Percentiles rank a stretch among this genome's conserved stretches.
Conservation (phyloP, 257 asterid species). For the Ehretia macrophylla region DNA sequence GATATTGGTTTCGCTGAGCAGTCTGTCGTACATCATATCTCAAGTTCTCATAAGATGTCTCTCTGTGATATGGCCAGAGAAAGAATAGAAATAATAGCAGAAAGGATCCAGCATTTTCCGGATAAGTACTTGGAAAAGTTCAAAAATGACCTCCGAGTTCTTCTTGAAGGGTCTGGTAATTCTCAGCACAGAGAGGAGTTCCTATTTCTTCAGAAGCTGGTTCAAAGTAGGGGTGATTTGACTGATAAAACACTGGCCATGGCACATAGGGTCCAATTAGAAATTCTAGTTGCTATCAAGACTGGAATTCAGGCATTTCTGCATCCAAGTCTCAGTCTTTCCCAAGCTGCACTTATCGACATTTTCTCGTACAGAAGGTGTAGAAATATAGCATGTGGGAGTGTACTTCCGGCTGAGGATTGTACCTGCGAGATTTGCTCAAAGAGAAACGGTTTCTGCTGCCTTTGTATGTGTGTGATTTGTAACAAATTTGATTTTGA, state of each 20-base stretch:
- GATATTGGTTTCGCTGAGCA: constrained; percentile 43
- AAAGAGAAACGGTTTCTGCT: constrained; percentile 84
- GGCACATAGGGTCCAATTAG: constrained; percentile 85
- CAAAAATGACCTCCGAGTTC: constrained; percentile 69
- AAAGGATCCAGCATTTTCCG: constrained; percentile 79
- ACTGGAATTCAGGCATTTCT: constrained; percentile 93
- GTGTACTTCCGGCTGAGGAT: constrained; percentile 77
- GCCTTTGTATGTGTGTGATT: constrained; percentile 93
- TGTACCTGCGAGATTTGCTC: constrained; percentile 81
- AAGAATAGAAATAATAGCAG: constrained; percentile 73
- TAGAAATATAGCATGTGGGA: constrained; percentile 86
- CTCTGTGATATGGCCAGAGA: constrained; percentile 78
- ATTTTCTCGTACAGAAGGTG: constrained; percentile 81
- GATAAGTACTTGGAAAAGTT: constrained; percentile 75
- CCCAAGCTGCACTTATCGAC: constrained; percentile 90
- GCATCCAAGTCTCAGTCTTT: constrained; percentile 93
- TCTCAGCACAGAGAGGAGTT: constrained; percentile 89
- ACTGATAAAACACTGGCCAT: constrained; percentile 55
- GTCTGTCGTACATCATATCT: constrained; percentile 59
- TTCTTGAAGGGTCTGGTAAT: constrained; percentile 85
- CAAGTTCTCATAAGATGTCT: constrained; percentile 67
- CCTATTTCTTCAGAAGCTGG: constrained; percentile 75
- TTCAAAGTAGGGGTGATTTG: constrained; percentile 75
- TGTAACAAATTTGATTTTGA: constrained; percentile 94
- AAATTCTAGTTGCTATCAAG: constrained; percentile 79